phyloP scores from a whole-genome alignment of 345 rosid genomes.

The Corchorus olitorius region DNA sequence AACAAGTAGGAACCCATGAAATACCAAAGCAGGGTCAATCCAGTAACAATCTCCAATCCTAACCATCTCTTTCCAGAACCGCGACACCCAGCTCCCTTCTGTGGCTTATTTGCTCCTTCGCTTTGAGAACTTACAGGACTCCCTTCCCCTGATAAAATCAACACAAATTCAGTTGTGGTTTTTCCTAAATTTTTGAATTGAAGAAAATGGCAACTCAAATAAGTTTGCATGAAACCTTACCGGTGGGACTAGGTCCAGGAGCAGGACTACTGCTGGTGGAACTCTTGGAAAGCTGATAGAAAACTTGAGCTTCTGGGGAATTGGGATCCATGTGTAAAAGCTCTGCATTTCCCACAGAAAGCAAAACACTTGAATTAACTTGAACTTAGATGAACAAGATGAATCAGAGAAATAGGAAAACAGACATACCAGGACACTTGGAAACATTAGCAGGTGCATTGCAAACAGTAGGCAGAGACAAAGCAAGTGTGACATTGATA shows the following conservation, averaged over 20 bases:
- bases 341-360: constrained; percentile 23
- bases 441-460: constrained; percentile 68
- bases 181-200: neutral
- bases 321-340: constrained; percentile 65
- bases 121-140: constrained; percentile 5
- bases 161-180: neutral
- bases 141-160: constrained; percentile 17
- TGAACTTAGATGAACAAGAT: too few species aligned
- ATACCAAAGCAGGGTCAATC: constrained; percentile 17
- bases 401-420: too few species aligned
- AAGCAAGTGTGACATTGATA: constrained; percentile 73
- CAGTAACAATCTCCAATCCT: constrained; percentile 17
- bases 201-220: neutral
- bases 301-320: constrained; percentile 73
- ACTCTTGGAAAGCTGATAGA: constrained; percentile 46
- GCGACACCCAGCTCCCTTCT: constrained; percentile 19
- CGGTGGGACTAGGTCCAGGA: constrained; percentile 16
- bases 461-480: constrained; percentile 67
- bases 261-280: constrained; percentile 26
- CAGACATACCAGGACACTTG: constrained; percentile 61
- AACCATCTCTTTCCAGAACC: constrained; percentile 18
- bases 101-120: constrained; percentile 15
- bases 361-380: neutral
- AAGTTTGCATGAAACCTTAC: neutral
- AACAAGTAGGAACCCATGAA: neutral